Evolutionary conservation across 257 asterid species (phyloP).

Genomic region (Solanum clarkiae): DNA sequence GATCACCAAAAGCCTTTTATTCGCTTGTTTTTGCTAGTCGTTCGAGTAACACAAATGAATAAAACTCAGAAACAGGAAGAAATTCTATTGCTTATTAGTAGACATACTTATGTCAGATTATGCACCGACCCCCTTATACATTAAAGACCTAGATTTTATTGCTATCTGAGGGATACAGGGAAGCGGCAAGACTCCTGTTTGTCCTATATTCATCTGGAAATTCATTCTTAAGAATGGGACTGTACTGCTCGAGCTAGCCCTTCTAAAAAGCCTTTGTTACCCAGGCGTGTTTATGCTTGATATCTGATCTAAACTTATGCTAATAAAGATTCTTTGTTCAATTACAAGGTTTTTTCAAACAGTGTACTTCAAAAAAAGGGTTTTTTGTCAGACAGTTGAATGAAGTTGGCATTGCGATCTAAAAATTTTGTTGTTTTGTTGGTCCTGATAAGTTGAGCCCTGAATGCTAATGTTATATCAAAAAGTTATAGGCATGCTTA

Average conservation of each 20-base stretch:
- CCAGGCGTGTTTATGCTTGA: background rate
- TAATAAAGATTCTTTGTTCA: background rate
- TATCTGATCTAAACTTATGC: background rate
- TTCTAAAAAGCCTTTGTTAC: background rate
- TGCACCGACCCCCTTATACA: background rate
- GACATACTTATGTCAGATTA: background rate
- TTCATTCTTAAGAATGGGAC: background rate
- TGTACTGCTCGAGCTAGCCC: background rate
- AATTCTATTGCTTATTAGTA: background rate
- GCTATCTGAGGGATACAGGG: background rate
- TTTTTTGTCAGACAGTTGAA: background rate
- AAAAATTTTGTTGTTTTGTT: background rate
- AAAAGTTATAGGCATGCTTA: background rate
- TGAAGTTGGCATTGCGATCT: background rate
- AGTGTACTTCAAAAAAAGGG: background rate
- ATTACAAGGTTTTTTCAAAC: background rate
- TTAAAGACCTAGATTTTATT: background rate
- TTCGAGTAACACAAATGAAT: background rate
- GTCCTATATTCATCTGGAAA: background rate
- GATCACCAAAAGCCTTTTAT: background rate
- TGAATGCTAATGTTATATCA: background rate
- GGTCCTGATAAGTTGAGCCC: background rate
- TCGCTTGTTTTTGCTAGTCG: background rate
- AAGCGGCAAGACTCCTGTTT: background rate
- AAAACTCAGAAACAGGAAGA: background rate